phyloP scores from a whole-genome alignment of 2,329 filamentous ascomycete genomes.

The Fusarium multiceps region DNA sequence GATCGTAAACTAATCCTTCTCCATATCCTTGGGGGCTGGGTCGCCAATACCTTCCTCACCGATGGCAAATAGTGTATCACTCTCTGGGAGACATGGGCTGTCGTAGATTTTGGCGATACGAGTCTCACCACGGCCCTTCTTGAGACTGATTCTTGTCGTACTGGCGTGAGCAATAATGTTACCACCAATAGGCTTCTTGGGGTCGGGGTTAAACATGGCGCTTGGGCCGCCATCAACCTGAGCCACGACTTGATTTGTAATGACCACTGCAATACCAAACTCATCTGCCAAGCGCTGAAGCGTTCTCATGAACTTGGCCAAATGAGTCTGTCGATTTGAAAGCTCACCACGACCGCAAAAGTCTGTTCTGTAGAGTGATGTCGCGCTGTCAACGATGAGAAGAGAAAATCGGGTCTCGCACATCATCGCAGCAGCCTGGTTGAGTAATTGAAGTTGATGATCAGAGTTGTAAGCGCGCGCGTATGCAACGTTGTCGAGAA shows the following conservation, averaged over 20 bases:
- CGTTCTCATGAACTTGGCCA: constrained; percentile 89
- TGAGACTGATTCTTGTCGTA: constrained; percentile 92
- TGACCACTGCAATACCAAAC: constrained; percentile 97
- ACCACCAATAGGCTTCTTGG: constrained; percentile 98
- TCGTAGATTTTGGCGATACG: constrained; percentile 99
- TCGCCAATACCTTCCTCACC: constrained; percentile 97
- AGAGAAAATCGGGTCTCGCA: constrained; percentile 98
- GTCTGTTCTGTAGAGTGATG: constrained; percentile 93
- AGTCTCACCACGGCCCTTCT: constrained; percentile 95
- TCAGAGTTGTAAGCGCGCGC: constrained; percentile 98
- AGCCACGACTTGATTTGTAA: constrained; percentile 98
- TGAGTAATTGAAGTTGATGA: constrained; percentile 93
- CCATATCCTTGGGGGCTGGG: constrained; percentile 92
- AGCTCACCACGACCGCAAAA: constrained; percentile 97
- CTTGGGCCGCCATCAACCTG: constrained; percentile 97
- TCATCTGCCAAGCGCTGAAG: constrained; percentile 81
- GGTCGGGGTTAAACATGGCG: constrained; percentile 99
- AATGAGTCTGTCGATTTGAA: constrained; percentile 89
- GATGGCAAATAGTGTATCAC: constrained; percentile 96
- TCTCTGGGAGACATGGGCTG: constrained; percentile 95
- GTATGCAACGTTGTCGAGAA: constrained; percentile 98
- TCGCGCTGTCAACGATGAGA: constrained; percentile 95
- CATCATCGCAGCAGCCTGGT: constrained; percentile 98
- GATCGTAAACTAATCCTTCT: constrained; percentile 71
- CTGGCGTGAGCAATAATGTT: constrained; percentile 99